These are phyloP conservation scores for Boletus tomentosulus DNA, from an alignment of 768 basidiomycete genomes.

Conservation along the genomic window DNA sequence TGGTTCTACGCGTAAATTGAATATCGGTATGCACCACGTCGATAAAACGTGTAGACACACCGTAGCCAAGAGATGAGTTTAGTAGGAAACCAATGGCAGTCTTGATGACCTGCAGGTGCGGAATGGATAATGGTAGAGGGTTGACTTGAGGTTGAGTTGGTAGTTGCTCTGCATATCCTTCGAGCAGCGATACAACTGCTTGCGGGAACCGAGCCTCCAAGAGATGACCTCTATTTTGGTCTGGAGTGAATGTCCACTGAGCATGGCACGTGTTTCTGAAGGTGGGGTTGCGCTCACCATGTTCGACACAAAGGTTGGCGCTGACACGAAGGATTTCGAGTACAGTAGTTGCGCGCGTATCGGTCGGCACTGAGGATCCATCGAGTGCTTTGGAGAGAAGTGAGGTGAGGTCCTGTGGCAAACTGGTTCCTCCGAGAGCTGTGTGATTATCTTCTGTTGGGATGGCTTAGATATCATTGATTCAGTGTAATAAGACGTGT, in stretches of 20 bases:
- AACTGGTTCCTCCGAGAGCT: conserved; percentile 55
- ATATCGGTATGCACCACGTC: conserved; percentile 1
- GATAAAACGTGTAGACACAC: conserved; percentile 37
- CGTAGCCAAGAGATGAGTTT: conserved; percentile 74
- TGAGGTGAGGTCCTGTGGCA: conserved; percentile 62
- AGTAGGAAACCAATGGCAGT: conserved; percentile 76
- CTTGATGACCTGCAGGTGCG: conserved; percentile 69
- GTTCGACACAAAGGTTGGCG: conserved; percentile 83
- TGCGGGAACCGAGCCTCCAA: conserved; percentile 71
- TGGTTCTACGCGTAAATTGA: conserved; percentile 46
- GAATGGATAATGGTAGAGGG: conserved; percentile 50
- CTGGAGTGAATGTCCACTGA: conserved; percentile 34
- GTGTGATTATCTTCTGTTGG: conserved; percentile 66
- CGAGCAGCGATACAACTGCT: conserved; percentile 59
- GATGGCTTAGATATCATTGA: conserved; percentile 15
- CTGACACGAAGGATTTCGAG: conserved; percentile 73
- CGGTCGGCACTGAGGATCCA: conserved; percentile 43
- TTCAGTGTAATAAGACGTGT: neutral
- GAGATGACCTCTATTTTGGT: conserved; percentile 68
- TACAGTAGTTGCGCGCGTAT: conserved; percentile 46
- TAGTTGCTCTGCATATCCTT: conserved; percentile 53
- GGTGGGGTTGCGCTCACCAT: conserved; percentile 44
- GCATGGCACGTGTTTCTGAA: conserved; percentile 2
- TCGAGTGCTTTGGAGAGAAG: conserved; percentile 55
- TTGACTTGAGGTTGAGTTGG: conserved; percentile 35